Evolutionary conservation across 2,329 filamentous ascomycete genomes (phyloP).

Genomic region (Xylaria arbuscula): DNA sequence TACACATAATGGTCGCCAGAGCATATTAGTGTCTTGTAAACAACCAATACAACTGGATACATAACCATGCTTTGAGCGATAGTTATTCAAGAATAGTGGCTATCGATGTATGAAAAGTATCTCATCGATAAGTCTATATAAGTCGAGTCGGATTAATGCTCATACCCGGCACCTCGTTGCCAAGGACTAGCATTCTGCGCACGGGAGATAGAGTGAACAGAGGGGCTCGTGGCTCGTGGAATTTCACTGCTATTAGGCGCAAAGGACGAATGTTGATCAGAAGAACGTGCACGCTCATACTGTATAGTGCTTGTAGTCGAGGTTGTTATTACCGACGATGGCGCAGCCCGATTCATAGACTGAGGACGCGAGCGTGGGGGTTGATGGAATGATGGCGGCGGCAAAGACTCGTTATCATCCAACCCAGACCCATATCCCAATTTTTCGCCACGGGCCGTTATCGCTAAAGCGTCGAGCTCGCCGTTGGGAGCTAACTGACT

Average conservation of each 20-base stretch:
- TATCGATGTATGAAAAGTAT: not conserved
- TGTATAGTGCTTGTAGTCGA: conserved; percentile 41
- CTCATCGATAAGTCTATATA: not conserved
- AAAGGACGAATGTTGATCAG: conserved; percentile 58
- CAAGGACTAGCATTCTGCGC: conserved; percentile 57
- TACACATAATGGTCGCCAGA: not conserved
- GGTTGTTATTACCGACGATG: conserved; percentile 28
- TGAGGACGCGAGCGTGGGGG: conserved; percentile 52
- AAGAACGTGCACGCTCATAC: conserved; percentile 55
- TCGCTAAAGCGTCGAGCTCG: conserved; percentile 89
- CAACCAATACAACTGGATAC: conserved; percentile 14
- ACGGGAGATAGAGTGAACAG: conserved; percentile 50
- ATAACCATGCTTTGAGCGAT: not conserved
- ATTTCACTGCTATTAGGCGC: conserved; percentile 17
- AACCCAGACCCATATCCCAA: conserved; percentile 64
- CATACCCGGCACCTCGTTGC: conserved; percentile 67
- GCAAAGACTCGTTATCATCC: conserved; percentile 75
- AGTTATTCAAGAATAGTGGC: conserved; percentile 20
- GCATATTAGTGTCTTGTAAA: not conserved
- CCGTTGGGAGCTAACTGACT: conserved; percentile 80
- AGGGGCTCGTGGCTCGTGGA: conserved; percentile 46
- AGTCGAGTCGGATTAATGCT: conserved; percentile 40
- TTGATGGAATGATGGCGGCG: conserved; percentile 65
- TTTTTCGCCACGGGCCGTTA: conserved; percentile 88
- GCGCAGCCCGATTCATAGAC: conserved; percentile 28